Evolutionary conservation across 2,329 filamentous ascomycete species (phyloP), one percentile per base, ranked within the genome.

Genomic region (Aspergillus ustus): DNA sequence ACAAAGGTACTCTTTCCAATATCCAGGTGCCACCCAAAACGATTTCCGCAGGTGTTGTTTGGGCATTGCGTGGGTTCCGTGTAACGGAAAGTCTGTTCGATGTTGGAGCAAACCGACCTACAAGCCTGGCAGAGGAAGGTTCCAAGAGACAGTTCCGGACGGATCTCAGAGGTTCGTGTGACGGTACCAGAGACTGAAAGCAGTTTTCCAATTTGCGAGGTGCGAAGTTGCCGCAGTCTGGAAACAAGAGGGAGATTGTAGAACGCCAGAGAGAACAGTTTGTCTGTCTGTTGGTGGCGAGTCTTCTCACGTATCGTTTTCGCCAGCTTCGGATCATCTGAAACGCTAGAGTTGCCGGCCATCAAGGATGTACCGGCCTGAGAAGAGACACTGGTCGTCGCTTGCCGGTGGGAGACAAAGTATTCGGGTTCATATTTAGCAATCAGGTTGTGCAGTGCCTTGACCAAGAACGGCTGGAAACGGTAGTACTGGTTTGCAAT

Each of bases 41-140:
- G 89, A 80, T 99, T 99, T 70, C 89, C 89, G 75, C 95, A 99
- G 7, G 86, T 91, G 28, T 82, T 76, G 73, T 98, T 98, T 9
- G 95, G 94, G 70, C 95, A 99, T 80, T 97, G 92, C 3, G 93
- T 94, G 0, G 95, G 95, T 75, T 99, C 95, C 0, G 94, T 97
- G 78, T 97, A 99, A 72, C 93, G 89, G 81, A 99, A 99, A 0
- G 92, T 97, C 80, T 99, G 95, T 78, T 99, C 95, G 29, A 99
- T 89, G 73, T 97, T 96, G 43, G 91, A 89, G 6, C 97, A 87
- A 1, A 93, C 88, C 3, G 88, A 89, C 67, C 91, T 90, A 80
- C 95, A 99, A 52, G 85, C 87, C 75, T 97, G 91, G 77, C 95
- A 99, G 59, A 89, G 87, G 72, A 99, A 99, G 0, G 95, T 97